phyloP scores from a whole-genome alignment of 768 basidiomycete genomes.

The Psilocybe cyanescens region DNA sequence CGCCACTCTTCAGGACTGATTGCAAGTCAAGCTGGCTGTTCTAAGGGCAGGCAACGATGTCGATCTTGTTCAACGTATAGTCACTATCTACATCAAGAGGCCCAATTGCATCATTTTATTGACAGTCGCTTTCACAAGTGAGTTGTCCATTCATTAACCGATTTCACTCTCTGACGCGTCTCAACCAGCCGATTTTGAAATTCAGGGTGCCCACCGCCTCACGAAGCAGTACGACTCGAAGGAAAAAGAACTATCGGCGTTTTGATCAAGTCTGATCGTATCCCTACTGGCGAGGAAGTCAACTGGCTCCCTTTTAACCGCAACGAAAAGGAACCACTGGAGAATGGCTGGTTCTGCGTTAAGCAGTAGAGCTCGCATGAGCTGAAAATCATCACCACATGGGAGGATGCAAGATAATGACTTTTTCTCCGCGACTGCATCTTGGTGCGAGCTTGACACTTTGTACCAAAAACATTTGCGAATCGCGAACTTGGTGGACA shows the following conservation, averaged over 20 bases:
- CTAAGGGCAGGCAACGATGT: constrained; percentile 57
- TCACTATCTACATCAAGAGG: constrained; percentile 59
- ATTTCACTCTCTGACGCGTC: not conserved
- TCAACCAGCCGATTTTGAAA: constrained; percentile 73
- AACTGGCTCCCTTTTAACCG: constrained; percentile 61
- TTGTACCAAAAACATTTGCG: constrained; percentile 56
- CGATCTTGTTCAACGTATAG: constrained; percentile 60
- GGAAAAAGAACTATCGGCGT: constrained; percentile 76
- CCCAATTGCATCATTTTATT: constrained; percentile 67
- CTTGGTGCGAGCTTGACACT: constrained; percentile 59
- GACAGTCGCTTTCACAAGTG: constrained; percentile 68
- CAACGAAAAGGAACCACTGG: constrained; percentile 53
- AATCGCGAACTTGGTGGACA: constrained; percentile 57
- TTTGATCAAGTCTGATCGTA: constrained; percentile 56
- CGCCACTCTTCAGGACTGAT: constrained; percentile 49
- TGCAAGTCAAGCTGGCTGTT: constrained; percentile 48
- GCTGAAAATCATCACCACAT: constrained; percentile 54
- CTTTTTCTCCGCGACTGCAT: constrained; percentile 55
- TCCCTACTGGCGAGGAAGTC: constrained; percentile 52
- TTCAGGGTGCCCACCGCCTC: constrained; percentile 73
- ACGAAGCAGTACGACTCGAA: constrained; percentile 61
- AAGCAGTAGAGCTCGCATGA: constrained; percentile 58
- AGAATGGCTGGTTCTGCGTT: constrained; percentile 64
- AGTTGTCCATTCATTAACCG: constrained; percentile 16
- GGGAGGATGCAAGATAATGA: constrained; percentile 60